A percentile compares a stretch with the other conserved stretches of the same genome.
Conservation (phyloP, 352 stramenopile species). For the Saprolegnia diclina region DNA sequence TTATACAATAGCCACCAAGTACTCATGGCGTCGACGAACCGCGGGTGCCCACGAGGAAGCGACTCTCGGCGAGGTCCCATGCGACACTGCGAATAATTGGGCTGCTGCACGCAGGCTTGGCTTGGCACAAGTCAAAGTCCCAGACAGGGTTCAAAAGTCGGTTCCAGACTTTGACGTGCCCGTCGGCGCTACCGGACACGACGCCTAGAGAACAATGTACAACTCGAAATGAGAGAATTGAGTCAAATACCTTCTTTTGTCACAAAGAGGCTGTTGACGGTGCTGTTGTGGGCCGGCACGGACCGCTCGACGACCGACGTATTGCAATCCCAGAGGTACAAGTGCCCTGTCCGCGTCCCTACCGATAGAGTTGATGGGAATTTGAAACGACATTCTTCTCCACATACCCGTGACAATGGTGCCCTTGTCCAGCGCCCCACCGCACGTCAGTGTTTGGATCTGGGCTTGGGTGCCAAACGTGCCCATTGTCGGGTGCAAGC, state of each 20-base stretch:
- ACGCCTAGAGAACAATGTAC: conserved; percentile 29
- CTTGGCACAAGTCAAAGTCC: conserved; percentile 54
- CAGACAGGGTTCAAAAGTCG: conserved; percentile 41
- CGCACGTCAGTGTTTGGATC: conserved; percentile 53
- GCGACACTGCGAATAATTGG: conserved; percentile 46
- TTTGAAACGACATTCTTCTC: background rate
- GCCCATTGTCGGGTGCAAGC: conserved; percentile 46
- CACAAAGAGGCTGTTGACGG: conserved; percentile 60
- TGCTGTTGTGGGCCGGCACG: conserved; percentile 59
- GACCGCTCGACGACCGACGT: conserved; percentile 44
- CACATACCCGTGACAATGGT: conserved; percentile 15
- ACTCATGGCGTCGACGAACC: background rate
- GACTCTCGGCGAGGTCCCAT: conserved; percentile 66
- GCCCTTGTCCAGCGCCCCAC: conserved; percentile 41
- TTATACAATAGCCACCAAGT: background rate
- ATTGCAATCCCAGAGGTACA: conserved; percentile 62
- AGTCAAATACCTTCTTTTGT: conserved; percentile 33
- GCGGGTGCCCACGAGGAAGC: conserved; percentile 62
- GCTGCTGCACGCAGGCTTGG: conserved; percentile 46
- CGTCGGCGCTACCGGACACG: conserved; percentile 54
- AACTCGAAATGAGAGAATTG: background rate
- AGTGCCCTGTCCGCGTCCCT: conserved; percentile 59
- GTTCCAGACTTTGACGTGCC: conserved; percentile 70
- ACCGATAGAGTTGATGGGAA: no score
- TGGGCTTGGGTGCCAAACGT: conserved; percentile 59